Evolutionary conservation across 352 stramenopile species (phyloP), one percentile per base, ranked within the genome.

Genomic region (Phytophthora fragariae): DNA sequence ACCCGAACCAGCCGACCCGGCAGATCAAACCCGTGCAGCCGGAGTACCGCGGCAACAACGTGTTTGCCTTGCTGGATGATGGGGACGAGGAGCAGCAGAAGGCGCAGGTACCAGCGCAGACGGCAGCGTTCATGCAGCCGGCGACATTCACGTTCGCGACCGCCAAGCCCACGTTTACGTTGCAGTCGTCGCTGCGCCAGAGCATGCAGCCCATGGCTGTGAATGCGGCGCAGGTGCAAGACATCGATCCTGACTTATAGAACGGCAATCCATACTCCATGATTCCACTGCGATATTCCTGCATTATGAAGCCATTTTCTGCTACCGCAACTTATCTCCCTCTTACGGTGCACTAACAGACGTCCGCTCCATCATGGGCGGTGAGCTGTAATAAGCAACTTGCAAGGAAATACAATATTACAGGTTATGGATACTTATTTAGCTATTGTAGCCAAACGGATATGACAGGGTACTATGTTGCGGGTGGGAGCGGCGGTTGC

Each of bases 181-280:
- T 82, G 3, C 73, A 74, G 56, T 61, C 70, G 33, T 73, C 70
- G 39, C 58, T 75, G 39, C 46, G 54, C 19, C 69, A 75, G 15
- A 74, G 72, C 12, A 72, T 71, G 31, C 70, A 68, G 5, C 52
- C 62, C 21, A 41, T 60, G 54, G 54, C 19, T 17, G 54, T 64
- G 3, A 65, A 41, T 24, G 56, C 35, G 54, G 27, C 15, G 31
- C 62, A 68, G 14, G 46, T 10, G 49, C 54, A 65, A 33, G 81
- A 77, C 6, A 90, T 92, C 15, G 84, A 94, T 39, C 82, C 83
- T 1, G 84, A 94, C 62, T 82, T 94, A 76, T 92, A 81, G 70
- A 70, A 6, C 9, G 47, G 47, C 29, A 44, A 19, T 44, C 14
- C 37, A 44, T 17, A 14, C 55, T 54, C 8, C 47, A 54, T 54